Percentiles rank a stretch among this genome's conserved stretches.
These are phyloP conservation scores for Hsuehochloa calcarea DNA, from an alignment of 176 grass and related monocot genomes.

Conservation along the genomic window DNA sequence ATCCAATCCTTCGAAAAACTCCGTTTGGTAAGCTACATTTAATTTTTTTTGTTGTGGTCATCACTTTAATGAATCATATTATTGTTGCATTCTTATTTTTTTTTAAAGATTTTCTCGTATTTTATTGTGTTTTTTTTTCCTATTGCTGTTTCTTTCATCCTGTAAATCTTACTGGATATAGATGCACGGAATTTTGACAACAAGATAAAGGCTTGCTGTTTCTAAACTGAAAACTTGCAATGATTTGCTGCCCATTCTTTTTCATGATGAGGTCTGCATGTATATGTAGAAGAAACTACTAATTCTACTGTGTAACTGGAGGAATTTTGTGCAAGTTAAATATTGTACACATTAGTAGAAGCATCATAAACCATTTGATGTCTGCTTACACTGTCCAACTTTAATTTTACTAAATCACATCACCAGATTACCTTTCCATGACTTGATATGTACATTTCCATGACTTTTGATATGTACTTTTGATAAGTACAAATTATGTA, in stretches of 20 bases:
- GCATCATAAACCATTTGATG: conserved; percentile 1
- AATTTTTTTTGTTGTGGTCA: not conserved
- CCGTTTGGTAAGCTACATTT: conserved; percentile 57
- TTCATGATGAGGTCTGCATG: not conserved
- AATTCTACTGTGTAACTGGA: not conserved
- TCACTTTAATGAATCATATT: not conserved
- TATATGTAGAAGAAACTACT: not conserved
- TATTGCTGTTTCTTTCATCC: not conserved
- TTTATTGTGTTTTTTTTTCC: not conserved
- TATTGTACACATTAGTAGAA: not conserved
- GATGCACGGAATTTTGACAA: not conserved
- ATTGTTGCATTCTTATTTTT: not conserved
- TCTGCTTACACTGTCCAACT: not conserved
- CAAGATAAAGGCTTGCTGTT: not conserved
- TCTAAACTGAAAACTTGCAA: not conserved
- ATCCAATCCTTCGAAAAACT: conserved; percentile 93
- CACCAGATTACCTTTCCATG: not conserved
- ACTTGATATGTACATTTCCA: not conserved
- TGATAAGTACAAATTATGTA: not conserved
- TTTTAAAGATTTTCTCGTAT: not conserved
- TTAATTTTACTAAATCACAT: conserved; percentile 16
- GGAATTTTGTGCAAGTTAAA: not conserved
- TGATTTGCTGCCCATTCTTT: not conserved
- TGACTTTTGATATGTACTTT: too few relatives aligned
- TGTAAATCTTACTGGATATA: not conserved